A percentile compares a stretch with the other conserved stretches of the same genome.
These are phyloP conservation scores for Corinectria fuckeliana DNA, from an alignment of 2,329 filamentous ascomycete species.

Conservation along the genomic window DNA sequence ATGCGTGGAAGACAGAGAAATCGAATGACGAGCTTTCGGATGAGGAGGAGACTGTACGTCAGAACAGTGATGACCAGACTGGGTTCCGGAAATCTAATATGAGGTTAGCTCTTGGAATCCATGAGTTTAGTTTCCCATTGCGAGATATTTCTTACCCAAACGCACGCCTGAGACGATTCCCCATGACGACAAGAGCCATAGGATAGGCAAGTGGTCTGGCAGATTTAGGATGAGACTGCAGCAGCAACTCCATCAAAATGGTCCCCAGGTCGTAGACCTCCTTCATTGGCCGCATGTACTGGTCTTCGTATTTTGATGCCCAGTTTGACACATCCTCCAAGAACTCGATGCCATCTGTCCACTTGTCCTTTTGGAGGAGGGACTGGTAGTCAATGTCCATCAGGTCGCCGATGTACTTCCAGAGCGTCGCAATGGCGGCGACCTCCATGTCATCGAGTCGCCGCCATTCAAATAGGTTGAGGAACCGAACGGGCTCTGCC, in stretches of 20 bases:
- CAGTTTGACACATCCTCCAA: conserved; percentile 55
- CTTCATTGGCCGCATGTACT: conserved; percentile 60
- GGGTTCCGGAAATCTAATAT: conserved; percentile 51
- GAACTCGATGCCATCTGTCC: conserved; percentile 60
- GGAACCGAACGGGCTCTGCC: conserved; percentile 68
- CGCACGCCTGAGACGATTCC: conserved; percentile 65
- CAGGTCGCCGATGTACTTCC: conserved; percentile 73
- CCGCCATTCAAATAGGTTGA: conserved; percentile 74
- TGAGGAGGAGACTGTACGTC: conserved; percentile 54
- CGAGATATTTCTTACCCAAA: conserved; percentile 63
- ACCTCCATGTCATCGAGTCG: conserved; percentile 69
- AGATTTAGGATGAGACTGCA: conserved; percentile 58
- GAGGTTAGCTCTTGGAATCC: conserved; percentile 21
- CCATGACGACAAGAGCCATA: conserved; percentile 66
- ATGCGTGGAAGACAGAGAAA: conserved; percentile 66
- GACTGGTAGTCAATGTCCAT: conserved; percentile 66
- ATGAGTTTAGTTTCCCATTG: background rate
- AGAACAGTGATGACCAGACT: conserved; percentile 44
- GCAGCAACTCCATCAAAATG: conserved; percentile 65
- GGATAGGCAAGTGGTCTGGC: conserved; percentile 55
- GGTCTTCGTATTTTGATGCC: conserved; percentile 63
- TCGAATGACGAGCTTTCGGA: conserved; percentile 62
- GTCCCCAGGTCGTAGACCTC: conserved; percentile 60
- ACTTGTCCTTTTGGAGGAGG: conserved; percentile 45
- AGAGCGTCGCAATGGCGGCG: conserved; percentile 71